Evolutionary conservation across 768 basidiomycete species (phyloP).

Genomic region (Stropharia rugosoannulata): DNA sequence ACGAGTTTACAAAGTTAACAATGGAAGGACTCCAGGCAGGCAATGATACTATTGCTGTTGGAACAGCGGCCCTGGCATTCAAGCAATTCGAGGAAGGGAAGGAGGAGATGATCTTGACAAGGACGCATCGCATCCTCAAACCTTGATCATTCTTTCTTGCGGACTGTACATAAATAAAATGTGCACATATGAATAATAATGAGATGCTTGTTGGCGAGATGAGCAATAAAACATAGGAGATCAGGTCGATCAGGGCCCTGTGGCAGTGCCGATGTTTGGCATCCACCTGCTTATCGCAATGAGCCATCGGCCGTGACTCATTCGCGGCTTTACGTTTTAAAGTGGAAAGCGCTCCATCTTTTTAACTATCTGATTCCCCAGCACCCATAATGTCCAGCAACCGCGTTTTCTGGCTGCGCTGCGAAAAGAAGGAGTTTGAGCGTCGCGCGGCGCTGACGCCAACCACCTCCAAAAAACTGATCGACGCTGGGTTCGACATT

Average conservation of each 20-base stretch:
- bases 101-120: slow-evolving; percentile 11
- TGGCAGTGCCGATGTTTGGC: slow-evolving; percentile 16
- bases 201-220: background rate
- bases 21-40: slow-evolving; percentile 28
- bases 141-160: too few species aligned
- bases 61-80: slow-evolving; percentile 20
- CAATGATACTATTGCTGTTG: slow-evolving; percentile 24
- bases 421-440: slow-evolving; percentile 96
- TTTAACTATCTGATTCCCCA: background rate
- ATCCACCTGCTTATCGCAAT: slow-evolving; percentile 9
- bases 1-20: slow-evolving; percentile 39
- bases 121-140: too few species aligned
- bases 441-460: slow-evolving; percentile 92
- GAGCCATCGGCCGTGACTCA: slow-evolving; percentile 7
- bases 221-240: background rate
- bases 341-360: background rate
- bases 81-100: slow-evolving; percentile 35
- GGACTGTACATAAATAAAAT: too few species aligned
- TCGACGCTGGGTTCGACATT: slow-evolving; percentile 89
- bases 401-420: slow-evolving; percentile 84
- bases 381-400: slow-evolving; percentile 42
- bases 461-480: slow-evolving; percentile 81
- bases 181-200: too few species aligned
- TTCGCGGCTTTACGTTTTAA: background rate
- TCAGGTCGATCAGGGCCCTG: background rate